Evolutionary conservation across 257 asterid species (phyloP), one percentile per base, ranked within the genome.

Genomic region (Gentiana dahurica): DNA sequence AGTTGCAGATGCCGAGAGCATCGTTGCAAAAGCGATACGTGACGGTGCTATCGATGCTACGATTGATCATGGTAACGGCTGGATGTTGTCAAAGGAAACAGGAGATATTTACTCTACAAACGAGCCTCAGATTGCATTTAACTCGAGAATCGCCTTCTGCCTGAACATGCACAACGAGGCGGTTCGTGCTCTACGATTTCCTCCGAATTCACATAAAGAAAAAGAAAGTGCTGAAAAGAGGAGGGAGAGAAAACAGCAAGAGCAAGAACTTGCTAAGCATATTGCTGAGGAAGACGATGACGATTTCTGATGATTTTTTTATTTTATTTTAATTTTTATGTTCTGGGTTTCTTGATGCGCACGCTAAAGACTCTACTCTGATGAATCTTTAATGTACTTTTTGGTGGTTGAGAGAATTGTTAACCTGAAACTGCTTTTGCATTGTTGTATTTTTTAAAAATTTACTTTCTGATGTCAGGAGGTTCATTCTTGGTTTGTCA

Each of bases 211-310:
- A 36, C 78, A 86, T 64, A 86, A 86, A 75, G 95, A 86, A 63
- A 87, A 80, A 76, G 97, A 90, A 62, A 77, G 95, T 58, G 96
- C 94, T 0, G 97, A 86, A 85, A 90, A 90, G 83, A 84, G 95
- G 61, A 82, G 94, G 66, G 96, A 86, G 76, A 79, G 94, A 58
- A 93, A 80, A 37, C 94, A 79, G 56, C 97, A 80, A 64, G 97
- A 89, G 73, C 97, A 89, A 69, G 95, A 90, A 60, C 94, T 90
- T 64, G 97, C 97, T 6, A 85, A 86, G 67, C 95, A 86, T 71
- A 86, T 84, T 54, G 97, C 95, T 6, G 97, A 90, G 75, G 96
- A 86, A 70, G 97, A 90, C 49, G 96, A 84, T 12, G 96, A 89
- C 2, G 95, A 84, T 24, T 90, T 86, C 73, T 83, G 58, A 78